Conservation (phyloP, 257 asterid genomes). For the Lantana camara region DNA sequence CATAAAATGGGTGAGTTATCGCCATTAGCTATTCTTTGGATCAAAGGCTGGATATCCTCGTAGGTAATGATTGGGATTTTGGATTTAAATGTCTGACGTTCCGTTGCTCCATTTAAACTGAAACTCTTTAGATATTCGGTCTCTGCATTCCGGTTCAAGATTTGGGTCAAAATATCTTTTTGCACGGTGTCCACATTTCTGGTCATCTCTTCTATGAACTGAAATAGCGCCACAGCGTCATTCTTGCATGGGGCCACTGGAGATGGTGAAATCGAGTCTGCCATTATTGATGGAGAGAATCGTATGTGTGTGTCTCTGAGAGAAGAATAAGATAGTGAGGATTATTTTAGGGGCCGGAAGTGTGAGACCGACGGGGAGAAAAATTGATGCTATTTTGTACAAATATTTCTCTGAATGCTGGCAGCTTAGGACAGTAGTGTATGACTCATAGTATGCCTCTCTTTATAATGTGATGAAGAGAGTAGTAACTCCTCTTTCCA, state of each 20-base stretch:
- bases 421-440: too few species aligned
- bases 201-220: conserved; percentile 41
- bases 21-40: conserved; percentile 41
- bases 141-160: conserved; percentile 34
- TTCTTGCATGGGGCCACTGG: conserved; percentile 21
- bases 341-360: too few species aligned
- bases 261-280: conserved; percentile 16
- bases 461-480: too few species aligned
- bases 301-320: not conserved
- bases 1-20: conserved; percentile 47
- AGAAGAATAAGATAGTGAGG: not conserved
- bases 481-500: too few species aligned
- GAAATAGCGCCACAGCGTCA: conserved; percentile 26
- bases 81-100: conserved; percentile 24
- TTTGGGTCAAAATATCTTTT: conserved; percentile 27
- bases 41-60: conserved; percentile 35
- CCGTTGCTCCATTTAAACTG: conserved; percentile 10
- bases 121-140: conserved; percentile 34
- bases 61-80: conserved; percentile 22
- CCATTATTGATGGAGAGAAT: conserved; percentile 11
- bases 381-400: too few species aligned
- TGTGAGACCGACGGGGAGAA: too few species aligned
- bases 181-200: conserved; percentile 31
- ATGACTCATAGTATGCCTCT: too few species aligned
- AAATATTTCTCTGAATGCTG: too few species aligned